Percentiles rank a stretch among this genome's conserved stretches.
Conservation (phyloP, 306 rosid genomes). For the Cicer bijugum region DNA sequence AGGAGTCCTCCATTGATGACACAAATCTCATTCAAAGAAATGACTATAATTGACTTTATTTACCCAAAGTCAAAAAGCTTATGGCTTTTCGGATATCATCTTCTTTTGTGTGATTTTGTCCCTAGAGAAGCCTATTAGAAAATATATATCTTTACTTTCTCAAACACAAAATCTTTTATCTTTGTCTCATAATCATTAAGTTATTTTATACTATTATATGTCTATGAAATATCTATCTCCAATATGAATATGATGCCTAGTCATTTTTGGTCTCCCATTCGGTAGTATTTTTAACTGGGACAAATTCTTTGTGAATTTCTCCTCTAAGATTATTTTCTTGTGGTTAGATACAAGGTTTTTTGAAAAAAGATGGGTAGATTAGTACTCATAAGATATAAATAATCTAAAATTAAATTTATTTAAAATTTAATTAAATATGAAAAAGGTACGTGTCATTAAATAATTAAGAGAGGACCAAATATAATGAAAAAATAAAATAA, state of each 20-base stretch:
- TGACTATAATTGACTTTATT: slow-evolving; percentile 26
- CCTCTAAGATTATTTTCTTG: too few species aligned
- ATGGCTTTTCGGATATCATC: slow-evolving; percentile 12
- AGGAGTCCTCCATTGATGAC: slow-evolving; percentile 42
- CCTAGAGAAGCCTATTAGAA: slow-evolving; percentile 26
- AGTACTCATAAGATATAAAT: too few species aligned
- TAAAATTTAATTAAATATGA: too few species aligned
- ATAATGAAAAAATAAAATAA: too few species aligned
- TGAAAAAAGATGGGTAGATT: too few species aligned
- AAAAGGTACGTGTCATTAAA: too few species aligned
- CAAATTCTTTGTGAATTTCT: not conserved
- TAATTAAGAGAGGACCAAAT: too few species aligned
- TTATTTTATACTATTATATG: slow-evolving; percentile 18
- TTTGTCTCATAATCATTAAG: slow-evolving; percentile 44
- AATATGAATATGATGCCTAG: slow-evolving; percentile 15
- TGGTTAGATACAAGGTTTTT: too few species aligned
- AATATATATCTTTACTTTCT: slow-evolving; percentile 24
- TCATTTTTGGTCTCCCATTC: slow-evolving; percentile 41
- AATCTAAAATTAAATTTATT: too few species aligned
- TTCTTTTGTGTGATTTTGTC: slow-evolving; percentile 39
- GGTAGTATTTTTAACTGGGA: slow-evolving; percentile 8
- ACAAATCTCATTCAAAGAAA: slow-evolving; percentile 19
- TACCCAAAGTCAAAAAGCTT: slow-evolving; percentile 40
- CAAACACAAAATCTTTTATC: slow-evolving; percentile 22
- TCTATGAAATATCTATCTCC: slow-evolving; percentile 27